A percentile compares a stretch with the other conserved stretches of the same genome.
These are phyloP conservation scores for Colletotrichum noveboracense DNA, from an alignment of 2,329 filamentous ascomycete genomes.

Conservation along the genomic window DNA sequence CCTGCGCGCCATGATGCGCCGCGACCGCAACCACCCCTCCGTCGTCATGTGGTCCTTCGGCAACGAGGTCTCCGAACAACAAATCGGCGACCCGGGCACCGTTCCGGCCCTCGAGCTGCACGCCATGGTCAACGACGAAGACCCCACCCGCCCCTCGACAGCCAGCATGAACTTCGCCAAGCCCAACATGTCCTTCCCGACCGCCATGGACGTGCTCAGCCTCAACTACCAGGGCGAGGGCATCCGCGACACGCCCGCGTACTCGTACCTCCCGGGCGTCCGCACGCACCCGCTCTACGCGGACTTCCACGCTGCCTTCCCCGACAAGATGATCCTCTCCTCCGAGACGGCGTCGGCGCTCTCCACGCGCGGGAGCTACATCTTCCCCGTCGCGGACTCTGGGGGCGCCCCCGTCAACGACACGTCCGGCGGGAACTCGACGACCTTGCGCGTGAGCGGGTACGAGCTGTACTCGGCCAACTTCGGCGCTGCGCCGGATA, in stretches of 20 bases:
- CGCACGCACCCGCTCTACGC: slow-evolving; percentile 38
- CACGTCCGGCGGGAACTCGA: slow-evolving; percentile 43
- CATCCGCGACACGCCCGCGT: slow-evolving; percentile 33
- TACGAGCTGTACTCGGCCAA: slow-evolving; percentile 56
- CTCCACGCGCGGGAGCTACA: slow-evolving; percentile 55
- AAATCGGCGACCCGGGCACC: slow-evolving; percentile 33
- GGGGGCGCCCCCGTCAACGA: slow-evolving; percentile 42
- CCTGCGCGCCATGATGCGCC: slow-evolving; percentile 54
- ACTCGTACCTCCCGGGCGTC: slow-evolving; percentile 34
- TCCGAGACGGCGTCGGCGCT: slow-evolving; percentile 50
- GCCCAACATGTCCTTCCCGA: slow-evolving; percentile 41
- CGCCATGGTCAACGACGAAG: slow-evolving; percentile 50
- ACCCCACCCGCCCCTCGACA: slow-evolving; percentile 49
- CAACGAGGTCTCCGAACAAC: slow-evolving; percentile 59
- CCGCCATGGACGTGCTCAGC: slow-evolving; percentile 50
- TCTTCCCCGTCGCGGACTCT: slow-evolving; percentile 53
- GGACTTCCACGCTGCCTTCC: slow-evolving; percentile 48
- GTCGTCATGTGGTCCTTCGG: slow-evolving; percentile 58
- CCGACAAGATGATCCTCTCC: slow-evolving; percentile 50
- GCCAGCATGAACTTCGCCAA: slow-evolving; percentile 51
- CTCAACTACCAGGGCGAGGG: slow-evolving; percentile 64
- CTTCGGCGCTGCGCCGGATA: slow-evolving; percentile 56
- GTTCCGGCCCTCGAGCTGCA: slow-evolving; percentile 38
- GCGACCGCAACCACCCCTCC: slow-evolving; percentile 61
- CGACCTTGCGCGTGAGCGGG: slow-evolving; percentile 43